A percentile compares a stretch with the other conserved stretches of the same genome.
These are phyloP conservation scores for Adansonia digitata DNA, from an alignment of 345 rosid genomes.

Conservation along the genomic window DNA sequence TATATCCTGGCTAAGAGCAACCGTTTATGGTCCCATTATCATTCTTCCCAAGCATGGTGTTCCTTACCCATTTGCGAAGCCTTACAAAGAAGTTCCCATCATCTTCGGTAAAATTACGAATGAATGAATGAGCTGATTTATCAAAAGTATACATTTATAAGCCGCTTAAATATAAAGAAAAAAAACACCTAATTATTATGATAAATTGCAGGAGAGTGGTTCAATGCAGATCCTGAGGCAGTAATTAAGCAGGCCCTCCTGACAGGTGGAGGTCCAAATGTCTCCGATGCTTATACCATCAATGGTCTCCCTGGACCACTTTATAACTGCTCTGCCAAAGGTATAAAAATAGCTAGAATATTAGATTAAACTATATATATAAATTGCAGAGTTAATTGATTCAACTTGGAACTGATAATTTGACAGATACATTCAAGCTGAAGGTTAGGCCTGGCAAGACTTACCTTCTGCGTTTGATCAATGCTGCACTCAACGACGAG, in stretches of 20 bases:
- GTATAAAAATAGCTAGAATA: conserved; percentile 8
- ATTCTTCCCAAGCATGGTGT: conserved; percentile 56
- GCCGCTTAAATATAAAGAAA: too few species aligned
- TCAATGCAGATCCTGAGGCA: conserved; percentile 64
- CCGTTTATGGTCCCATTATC: conserved; percentile 63
- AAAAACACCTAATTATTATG: neutral
- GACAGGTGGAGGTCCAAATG: conserved; percentile 65
- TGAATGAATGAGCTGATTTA: neutral
- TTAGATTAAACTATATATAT: neutral
- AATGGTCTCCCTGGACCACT: too few species aligned
- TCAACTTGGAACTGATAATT: neutral
- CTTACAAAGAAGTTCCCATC: conserved; percentile 72
- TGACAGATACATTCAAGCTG: conserved; percentile 36
- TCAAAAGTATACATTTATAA: neutral
- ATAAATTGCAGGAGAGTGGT: conserved; percentile 66
- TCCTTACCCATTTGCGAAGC: conserved; percentile 68
- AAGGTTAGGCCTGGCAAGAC: too few species aligned
- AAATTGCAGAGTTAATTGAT: neutral
- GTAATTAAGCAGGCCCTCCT: conserved; percentile 60
- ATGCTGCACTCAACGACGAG: conserved; percentile 50
- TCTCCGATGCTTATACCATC: too few species aligned
- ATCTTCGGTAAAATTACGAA: conserved; percentile 45
- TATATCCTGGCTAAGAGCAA: conserved; percentile 67
- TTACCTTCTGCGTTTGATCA: too few species aligned
- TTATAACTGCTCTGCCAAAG: too few species aligned